Base-by-base conservation (phyloP, 1,284 basidiomycete genomes). In the Trichosporon inkin region DNA sequence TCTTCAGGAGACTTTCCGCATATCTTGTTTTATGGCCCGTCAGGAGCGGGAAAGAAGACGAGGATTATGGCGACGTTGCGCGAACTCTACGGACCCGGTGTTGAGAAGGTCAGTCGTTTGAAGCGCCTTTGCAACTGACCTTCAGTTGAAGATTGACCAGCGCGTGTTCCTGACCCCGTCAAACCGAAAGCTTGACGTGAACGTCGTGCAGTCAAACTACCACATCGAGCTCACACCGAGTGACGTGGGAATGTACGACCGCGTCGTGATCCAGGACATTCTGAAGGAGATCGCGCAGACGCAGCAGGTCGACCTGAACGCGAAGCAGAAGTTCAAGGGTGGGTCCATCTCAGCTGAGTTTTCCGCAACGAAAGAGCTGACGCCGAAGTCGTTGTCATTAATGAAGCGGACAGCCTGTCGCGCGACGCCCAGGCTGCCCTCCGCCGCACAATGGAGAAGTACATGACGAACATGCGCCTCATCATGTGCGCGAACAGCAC, bases 261-360 rank as follows among this genome's bases (percentile, higher is more conserved):
- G 96, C 62, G 85, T 95, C 0, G 91, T 99, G 51, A 94, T 99
- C 55, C 96, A 99, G 74, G 95, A 99, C 68, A 86, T 99, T 56
- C 79, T 99, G 63, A 99, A 99, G 78, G 95, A 99, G 78, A 98
- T 99, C 70, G 96, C 96, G 2, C 94, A 98, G 79, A 99, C 95
- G 3, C 95, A 99, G 73, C 95, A 98, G 74, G 92, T 99, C 7
- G 95, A 99, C 78, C 79, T 96, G 65, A 92, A 86, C 72, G 95
- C 96, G 0, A 94, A 90, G 74, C 94, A 98, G 70, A 83, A 90
- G 60, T 99, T 99, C 81, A 99, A 99, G 82, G 92, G 93, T 91
- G 49, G 49, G 80, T 61, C 24, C 2, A 20, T 35, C 13, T 44
- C 19, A 44, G 37, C 36, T 38, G 3, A 13, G 36, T 13, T 3